Base-by-base conservation (phyloP, 768 basidiomycete genomes). In the Xerocomellus intermedius region DNA sequence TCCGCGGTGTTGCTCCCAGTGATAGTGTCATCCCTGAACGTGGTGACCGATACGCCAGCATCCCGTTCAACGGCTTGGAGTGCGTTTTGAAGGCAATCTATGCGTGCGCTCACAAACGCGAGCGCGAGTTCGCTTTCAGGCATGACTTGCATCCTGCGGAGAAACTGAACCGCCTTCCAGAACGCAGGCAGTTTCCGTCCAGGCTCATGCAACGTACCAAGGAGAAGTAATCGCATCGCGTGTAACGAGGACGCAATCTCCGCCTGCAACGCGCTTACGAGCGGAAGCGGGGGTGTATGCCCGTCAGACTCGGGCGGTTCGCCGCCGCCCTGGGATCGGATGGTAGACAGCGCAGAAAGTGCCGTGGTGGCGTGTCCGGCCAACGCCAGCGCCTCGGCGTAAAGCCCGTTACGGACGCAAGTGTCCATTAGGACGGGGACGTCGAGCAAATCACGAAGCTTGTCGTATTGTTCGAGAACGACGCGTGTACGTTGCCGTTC, bases 391-490 rank as follows among this genome's bases (percentile, higher is more conserved):
- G 94, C 95, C 67, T 98, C 97, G 50, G 85, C 80, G 74, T 94
- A 98, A 71, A 91, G 89, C 8, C 93, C 93, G 64, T 93, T 94
- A 37, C 94, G 82, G 14, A 97, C 89, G 67, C 94, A 98, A 1
- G 93, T 91, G 68, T 96, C 92, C 66, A 97, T 88, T 30, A 99
- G 80, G 48, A 89, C 77, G 9, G 96, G 94, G 45, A 95, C 82
- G 62, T 97, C 94, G 53, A 98, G 83, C 35, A 98, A 73, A 69
- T 98, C 94, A 59, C 89, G 81, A 56, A 98, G 81, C 71, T 94
- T 94, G 69, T 96, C 93, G 66, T 94, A 89, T 63, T 96, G 91
- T 63, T 98, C 95, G 55, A 94, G 82, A n/a, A 98, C 91, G 47
- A 90, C 77, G 32, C 84, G 79, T 0, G 91, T 91, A 59, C 87